Conservation (phyloP, 31 red algal species). For the Bonnemaisonia californica region DNA sequence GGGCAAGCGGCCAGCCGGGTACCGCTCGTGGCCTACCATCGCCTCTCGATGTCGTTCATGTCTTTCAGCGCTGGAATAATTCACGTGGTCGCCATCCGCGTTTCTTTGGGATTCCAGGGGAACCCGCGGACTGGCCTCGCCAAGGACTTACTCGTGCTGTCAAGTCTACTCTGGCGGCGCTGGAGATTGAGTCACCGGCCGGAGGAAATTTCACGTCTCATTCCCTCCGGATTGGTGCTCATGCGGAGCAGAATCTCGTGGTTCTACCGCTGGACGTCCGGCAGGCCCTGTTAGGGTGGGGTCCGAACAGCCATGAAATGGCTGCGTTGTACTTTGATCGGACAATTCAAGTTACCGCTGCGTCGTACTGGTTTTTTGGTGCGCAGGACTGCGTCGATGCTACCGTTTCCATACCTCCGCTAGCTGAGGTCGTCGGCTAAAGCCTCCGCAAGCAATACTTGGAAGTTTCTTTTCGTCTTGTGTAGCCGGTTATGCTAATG, state of each 20-base stretch:
- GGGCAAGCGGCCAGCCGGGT: constrained; percentile 20
- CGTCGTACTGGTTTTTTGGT: neutral
- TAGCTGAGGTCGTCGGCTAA: too few species aligned
- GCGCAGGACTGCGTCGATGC: too few species aligned
- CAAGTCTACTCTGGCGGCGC: neutral
- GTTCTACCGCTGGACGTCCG: neutral
- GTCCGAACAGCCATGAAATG: neutral
- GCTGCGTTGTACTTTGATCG: neutral
- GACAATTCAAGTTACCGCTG: neutral
- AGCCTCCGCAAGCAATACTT: too few species aligned
- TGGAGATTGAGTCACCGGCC: neutral
- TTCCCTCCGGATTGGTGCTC: neutral
- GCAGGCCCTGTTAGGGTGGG: neutral
- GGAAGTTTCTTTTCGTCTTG: too few species aligned
- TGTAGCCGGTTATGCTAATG: too few species aligned
- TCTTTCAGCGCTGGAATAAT: neutral
- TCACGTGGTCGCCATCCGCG: neutral
- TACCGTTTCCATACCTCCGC: too few species aligned
- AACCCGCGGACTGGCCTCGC: neutral
- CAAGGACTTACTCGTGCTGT: neutral
- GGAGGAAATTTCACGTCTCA: neutral
- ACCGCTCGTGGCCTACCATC: neutral
- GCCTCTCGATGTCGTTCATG: neutral
- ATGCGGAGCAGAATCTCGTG: neutral
- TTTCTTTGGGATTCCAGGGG: neutral